Percentiles rank a stretch among this genome's conserved stretches.
phyloP scores from a whole-genome alignment of 1,139 yeast species.

The Maudiozyma humilis region DNA sequence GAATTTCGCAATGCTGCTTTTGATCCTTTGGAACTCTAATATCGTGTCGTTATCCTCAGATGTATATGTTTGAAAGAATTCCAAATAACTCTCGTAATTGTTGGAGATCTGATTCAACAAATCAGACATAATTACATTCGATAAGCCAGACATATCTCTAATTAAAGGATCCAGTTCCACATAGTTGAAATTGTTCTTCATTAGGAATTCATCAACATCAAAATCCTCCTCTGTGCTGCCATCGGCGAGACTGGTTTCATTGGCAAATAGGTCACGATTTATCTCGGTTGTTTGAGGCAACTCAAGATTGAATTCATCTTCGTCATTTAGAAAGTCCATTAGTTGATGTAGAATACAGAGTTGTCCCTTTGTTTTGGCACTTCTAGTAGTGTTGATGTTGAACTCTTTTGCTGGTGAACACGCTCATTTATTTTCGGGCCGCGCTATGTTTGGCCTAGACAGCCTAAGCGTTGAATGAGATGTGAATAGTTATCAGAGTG shows the following conservation, averaged over 20 bases:
- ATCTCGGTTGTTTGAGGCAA: constrained; percentile 25
- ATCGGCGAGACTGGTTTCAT: constrained; percentile 13
- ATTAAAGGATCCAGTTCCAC: constrained; percentile 25
- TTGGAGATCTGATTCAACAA: constrained; percentile 22
- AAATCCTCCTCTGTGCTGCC: constrained; percentile 13
- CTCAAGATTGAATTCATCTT: constrained; percentile 19
- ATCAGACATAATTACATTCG: constrained; percentile 20
- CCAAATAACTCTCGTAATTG: constrained; percentile 22
- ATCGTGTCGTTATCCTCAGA: constrained; percentile 19
- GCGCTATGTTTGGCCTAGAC: too few species aligned
- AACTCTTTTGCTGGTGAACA: too few species aligned
- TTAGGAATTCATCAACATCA: constrained; percentile 25
- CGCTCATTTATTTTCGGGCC: too few species aligned
- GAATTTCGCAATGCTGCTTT: constrained; percentile 20
- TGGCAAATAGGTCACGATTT: constrained; percentile 22
- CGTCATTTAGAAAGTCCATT: constrained; percentile 22
- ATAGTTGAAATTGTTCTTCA: constrained; percentile 28
- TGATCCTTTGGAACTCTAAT: constrained; percentile 19
- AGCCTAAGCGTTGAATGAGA: too few species aligned
- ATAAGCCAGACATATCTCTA: constrained; percentile 19
- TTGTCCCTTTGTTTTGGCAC: too few species aligned
- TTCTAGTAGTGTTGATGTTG: too few species aligned
- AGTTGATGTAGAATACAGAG: neutral
- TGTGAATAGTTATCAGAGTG: too few species aligned
- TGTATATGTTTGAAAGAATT: constrained; percentile 22